Base-by-base conservation (phyloP, 768 basidiomycete genomes). In the Scleroderma bovista region DNA sequence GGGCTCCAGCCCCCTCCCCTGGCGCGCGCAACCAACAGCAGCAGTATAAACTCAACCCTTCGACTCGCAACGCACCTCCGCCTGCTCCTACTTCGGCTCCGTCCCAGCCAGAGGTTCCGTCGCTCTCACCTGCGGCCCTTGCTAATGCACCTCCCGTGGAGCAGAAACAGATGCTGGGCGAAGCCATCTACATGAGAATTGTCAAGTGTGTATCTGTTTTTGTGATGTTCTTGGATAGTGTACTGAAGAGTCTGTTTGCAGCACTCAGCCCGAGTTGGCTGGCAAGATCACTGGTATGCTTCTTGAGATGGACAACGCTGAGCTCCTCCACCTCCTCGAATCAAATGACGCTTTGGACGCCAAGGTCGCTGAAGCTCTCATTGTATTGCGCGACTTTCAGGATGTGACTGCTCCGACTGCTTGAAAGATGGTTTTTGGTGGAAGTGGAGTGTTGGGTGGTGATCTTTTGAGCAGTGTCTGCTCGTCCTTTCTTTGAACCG, bases 241-340 rank as follows among this genome's bases (percentile, higher is more conserved):
- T 49, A 7, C 53, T 47, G 22, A 51, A 41, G 58, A 40, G n/a
- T 64, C 7, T 47, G 49, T 20, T 48, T 51, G 42, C 64, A 91
- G 86, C 20, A 67, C 84, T 50, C 86, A 98, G 61, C 91, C 93
- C 51, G 94, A 95, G 19, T 75, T 96, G 64, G 93, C 96, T 57
- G 96, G 96, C 53, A 97, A 97, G 79, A 96, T 97, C 69, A 97
- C 94, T 39, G 94, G 93, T 49, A 97, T 97, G 94, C 76, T 97
- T 63, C 81, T 97, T 56, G 94, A 99, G 81, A 98, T 99, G 95
- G 94, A 97, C 69, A 95, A 95, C 72, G 64, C 77, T 43, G 96
- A 98, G 71, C 78, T 99, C 45, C 73, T 98, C 24, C 86, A 90
- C 71, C 80, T 99, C 44, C 72, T 98, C 59, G 93, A 95, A 53